These are phyloP conservation scores for Suillus discolor DNA, from an alignment of 768 basidiomycete species.

Conservation along the genomic window DNA sequence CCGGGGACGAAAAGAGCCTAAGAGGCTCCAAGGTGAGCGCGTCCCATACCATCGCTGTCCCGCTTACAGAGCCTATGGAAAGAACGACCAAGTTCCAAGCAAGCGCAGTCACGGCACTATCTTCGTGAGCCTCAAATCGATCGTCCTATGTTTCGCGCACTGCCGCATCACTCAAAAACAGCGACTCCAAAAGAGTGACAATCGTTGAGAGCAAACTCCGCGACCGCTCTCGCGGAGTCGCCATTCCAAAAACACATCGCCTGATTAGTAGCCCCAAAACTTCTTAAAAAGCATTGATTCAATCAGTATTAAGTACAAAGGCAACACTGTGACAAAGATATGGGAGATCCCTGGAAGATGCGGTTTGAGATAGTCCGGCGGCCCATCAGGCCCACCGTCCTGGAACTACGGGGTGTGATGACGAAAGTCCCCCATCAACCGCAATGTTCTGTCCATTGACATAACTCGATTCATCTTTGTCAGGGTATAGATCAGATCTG, in stretches of 20 bases:
- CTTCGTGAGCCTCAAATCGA: constrained; percentile 61
- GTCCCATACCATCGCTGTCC: constrained; percentile 67
- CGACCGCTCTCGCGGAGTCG: constrained; percentile 27
- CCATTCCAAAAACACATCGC: not conserved
- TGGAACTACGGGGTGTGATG: constrained; percentile 78
- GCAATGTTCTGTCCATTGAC: constrained; percentile 89
- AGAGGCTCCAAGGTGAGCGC: constrained; percentile 61
- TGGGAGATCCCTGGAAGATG: not conserved
- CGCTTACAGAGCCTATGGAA: constrained; percentile 65
- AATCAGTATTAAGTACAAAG: constrained; percentile 6
- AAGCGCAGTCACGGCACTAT: constrained; percentile 65
- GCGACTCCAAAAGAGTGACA: not conserved
- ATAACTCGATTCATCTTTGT: constrained; percentile 83
- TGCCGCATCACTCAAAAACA: no score
- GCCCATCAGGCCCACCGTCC: constrained; percentile 64
- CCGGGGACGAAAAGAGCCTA: constrained; percentile 54
- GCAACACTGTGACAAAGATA: constrained; percentile 7
- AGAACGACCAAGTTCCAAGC: constrained; percentile 60
- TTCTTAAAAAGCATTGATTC: constrained; percentile 2
- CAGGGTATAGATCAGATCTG: constrained; percentile 13
- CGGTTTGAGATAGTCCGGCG: not conserved
- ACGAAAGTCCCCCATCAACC: constrained; percentile 84
- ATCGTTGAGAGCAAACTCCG: constrained; percentile 23
- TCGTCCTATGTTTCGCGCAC: not conserved
- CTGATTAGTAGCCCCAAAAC: constrained; percentile 1